phyloP scores from a whole-genome alignment of 208 protist species.

The Herpetomonas samuelpessoai region DNA sequence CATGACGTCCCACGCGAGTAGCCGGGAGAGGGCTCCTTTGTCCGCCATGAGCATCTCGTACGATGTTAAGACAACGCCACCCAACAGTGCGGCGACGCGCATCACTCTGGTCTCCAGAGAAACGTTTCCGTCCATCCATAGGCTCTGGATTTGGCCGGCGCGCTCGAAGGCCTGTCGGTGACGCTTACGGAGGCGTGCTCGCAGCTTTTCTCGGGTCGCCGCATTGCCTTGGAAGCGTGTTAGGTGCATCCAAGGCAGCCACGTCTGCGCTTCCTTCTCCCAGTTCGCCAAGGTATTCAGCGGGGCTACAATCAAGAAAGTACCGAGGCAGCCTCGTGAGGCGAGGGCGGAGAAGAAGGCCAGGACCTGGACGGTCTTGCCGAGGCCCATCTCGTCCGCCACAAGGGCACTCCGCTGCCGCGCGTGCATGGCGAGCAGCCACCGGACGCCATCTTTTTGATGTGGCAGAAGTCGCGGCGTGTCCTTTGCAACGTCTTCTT shows the following conservation, averaged over 20 bases:
- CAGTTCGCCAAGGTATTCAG: conserved; percentile 89
- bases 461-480: conserved; percentile 73
- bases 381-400: conserved; percentile 96
- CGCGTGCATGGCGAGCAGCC: conserved; percentile 93
- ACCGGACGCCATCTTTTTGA: conserved; percentile 90
- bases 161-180: conserved; percentile 27
- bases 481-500: neutral
- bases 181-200: conserved; percentile 48
- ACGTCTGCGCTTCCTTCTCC: conserved; percentile 88
- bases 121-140: conserved; percentile 24
- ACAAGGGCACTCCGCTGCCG: conserved; percentile 83
- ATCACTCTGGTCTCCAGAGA: conserved; percentile 14
- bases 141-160: conserved; percentile 42
- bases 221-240: conserved; percentile 52
- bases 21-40: conserved; percentile 16
- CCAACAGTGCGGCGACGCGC: conserved; percentile 13
- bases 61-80: conserved; percentile 91
- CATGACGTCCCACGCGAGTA: conserved; percentile 41
- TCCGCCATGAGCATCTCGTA: conserved; percentile 90
- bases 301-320: conserved; percentile 90
- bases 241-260: conserved; percentile 77
- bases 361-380: conserved; percentile 96
- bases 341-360: conserved; percentile 87
- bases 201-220: conserved; percentile 21
- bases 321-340: conserved; percentile 48